Evolutionary conservation across 129 eudicot species (phyloP).

Genomic region (Flaveria bidentis): DNA sequence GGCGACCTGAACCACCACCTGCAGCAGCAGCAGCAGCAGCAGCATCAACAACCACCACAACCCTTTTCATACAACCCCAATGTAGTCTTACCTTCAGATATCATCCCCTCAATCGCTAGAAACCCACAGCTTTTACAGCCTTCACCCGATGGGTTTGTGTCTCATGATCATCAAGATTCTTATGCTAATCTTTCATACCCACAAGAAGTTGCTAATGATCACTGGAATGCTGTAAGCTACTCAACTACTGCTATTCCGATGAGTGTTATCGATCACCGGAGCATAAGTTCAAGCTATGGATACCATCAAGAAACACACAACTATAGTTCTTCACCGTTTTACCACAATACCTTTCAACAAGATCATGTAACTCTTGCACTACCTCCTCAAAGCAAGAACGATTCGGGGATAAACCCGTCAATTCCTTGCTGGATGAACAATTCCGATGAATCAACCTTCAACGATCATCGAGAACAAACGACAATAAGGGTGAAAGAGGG

Average conservation of each 20-base stretch:
- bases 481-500: conserved; percentile 33
- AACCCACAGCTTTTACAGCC: conserved; percentile 31
- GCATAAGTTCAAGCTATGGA: conserved; percentile 32
- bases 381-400: conserved; percentile 21
- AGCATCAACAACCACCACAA: not conserved
- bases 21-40: not conserved
- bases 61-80: conserved; percentile 41
- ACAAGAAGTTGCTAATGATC: conserved; percentile 32
- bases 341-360: conserved; percentile 50
- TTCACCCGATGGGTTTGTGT: conserved; percentile 25
- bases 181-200: conserved; percentile 39
- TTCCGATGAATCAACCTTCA: conserved; percentile 19
- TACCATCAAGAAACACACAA: conserved; percentile 34
- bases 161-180: conserved; percentile 33
- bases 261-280: not conserved
- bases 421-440: conserved; percentile 38
- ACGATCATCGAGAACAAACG: conserved; percentile 4
- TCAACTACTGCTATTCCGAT: conserved; percentile 4
- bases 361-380: conserved; percentile 46
- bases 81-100: conserved; percentile 36
- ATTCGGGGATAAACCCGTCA: conserved; percentile 35
- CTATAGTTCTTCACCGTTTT: conserved; percentile 36
- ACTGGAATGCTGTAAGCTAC: conserved; percentile 38
- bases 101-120: conserved; percentile 29
- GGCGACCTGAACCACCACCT: conserved; percentile 31